These are phyloP conservation scores for Akanthomyces lecanii DNA, from an alignment of 2,329 filamentous ascomycete species.

Conservation along the genomic window DNA sequence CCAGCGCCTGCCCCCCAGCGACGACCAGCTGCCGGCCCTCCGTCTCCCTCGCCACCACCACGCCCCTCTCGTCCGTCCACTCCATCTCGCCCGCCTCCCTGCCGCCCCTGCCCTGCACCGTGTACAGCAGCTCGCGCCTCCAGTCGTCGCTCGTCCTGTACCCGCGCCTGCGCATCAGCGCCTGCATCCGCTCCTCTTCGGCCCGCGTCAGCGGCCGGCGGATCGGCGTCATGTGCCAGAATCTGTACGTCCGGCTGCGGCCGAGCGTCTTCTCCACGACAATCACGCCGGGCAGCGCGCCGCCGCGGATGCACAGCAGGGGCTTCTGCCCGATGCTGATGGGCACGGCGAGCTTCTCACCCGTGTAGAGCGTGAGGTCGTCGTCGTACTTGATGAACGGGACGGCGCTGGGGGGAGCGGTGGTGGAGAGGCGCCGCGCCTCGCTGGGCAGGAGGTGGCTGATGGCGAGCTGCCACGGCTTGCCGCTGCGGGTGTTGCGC, in stretches of 20 bases:
- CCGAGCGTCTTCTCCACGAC: not conserved
- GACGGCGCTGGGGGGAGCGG: not conserved
- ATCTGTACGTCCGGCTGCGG: not conserved
- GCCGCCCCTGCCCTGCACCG: not conserved
- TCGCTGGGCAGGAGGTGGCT: conserved; percentile 13
- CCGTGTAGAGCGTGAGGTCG: conserved; percentile 11
- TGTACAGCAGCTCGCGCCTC: conserved; percentile 8
- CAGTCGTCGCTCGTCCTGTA: conserved; percentile 11
- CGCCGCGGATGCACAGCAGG: conserved; percentile 8
- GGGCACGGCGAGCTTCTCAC: conserved; percentile 4
- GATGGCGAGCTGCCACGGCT: conserved; percentile 6
- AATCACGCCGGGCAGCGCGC: not conserved
- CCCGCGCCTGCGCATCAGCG: conserved; percentile 4
- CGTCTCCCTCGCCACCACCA: conserved; percentile 4
- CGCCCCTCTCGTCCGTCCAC: not conserved
- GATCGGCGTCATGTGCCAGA: conserved; percentile 11
- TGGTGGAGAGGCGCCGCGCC: not conserved
- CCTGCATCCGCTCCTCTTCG: conserved; percentile 1
- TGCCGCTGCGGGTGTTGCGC: conserved; percentile 8
- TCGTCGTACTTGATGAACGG: conserved; percentile 10
- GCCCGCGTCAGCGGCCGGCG: not conserved
- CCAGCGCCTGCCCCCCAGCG: not conserved
- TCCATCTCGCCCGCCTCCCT: not conserved
- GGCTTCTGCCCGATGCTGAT: conserved; percentile 12
- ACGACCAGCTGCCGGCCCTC: not conserved